Percentiles rank a stretch among this genome's conserved stretches.
These are phyloP conservation scores for Meyerozyma guilliermondii DNA, from an alignment of 1,139 yeast genomes.

Conservation along the genomic window DNA sequence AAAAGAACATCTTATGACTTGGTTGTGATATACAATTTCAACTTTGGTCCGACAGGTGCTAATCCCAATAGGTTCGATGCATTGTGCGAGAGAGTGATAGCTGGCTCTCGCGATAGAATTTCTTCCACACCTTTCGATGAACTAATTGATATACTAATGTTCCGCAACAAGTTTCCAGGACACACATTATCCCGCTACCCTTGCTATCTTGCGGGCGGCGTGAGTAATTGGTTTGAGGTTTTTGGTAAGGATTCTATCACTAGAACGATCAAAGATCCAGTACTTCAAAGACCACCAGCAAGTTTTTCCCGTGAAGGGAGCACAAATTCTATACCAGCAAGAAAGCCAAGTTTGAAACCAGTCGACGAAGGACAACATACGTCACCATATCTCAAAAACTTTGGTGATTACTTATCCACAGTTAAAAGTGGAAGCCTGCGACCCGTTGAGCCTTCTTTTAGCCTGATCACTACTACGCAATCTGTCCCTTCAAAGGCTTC, in stretches of 20 bases:
- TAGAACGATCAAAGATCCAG: slow-evolving; percentile 12
- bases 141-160: slow-evolving; percentile 49
- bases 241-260: slow-evolving; percentile 28
- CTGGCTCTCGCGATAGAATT: slow-evolving; percentile 14
- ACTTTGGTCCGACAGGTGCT: slow-evolving; percentile 19
- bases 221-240: slow-evolving; percentile 30
- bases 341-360: slow-evolving; percentile 9
- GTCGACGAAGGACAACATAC: slow-evolving; percentile 2
- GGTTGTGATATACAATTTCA: slow-evolving; percentile 57
- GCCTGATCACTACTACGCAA: not conserved
- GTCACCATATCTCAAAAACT: slow-evolving; percentile 31
- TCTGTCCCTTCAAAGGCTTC: not conserved
- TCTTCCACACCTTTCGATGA: slow-evolving; percentile 42
- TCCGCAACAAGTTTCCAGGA: slow-evolving; percentile 32
- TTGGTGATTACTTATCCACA: slow-evolving; percentile 37
- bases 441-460: not conserved
- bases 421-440: slow-evolving; percentile 15
- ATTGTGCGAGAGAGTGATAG: slow-evolving; percentile 17
- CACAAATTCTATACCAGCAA: slow-evolving; percentile 8
- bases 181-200: slow-evolving; percentile 32
- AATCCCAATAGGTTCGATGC: slow-evolving; percentile 25
- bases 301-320: slow-evolving; percentile 15
- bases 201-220: slow-evolving; percentile 37
- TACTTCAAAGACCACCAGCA: slow-evolving; percentile 20
- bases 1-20: slow-evolving; percentile 52